Evolutionary conservation across 208 protist species (phyloP).

Genomic region (Leishmania major): DNA sequence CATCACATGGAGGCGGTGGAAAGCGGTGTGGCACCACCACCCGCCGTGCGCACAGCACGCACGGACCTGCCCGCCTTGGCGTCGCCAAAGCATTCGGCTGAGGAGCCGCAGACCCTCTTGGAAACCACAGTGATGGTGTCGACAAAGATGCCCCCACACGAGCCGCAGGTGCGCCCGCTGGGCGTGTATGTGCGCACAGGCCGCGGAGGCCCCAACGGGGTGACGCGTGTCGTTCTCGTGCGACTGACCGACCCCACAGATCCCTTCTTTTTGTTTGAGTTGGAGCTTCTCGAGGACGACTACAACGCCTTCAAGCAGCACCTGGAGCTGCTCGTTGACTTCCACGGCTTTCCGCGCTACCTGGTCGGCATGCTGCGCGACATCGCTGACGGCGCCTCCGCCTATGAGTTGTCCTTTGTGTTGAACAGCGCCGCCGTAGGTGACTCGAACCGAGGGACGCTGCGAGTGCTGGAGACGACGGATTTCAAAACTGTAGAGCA

Average conservation of each 20-base stretch:
- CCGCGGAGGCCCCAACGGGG: slow-evolving; percentile 42
- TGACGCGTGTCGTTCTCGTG: slow-evolving; percentile 51
- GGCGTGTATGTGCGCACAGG: slow-evolving; percentile 35
- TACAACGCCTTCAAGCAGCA: slow-evolving; percentile 80
- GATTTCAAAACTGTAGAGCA: slow-evolving; percentile 85
- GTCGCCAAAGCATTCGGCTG: background rate
- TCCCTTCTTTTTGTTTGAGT: slow-evolving; percentile 85
- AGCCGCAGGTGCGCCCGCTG: slow-evolving; percentile 20
- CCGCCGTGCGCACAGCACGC: background rate
- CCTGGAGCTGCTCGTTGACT: slow-evolving; percentile 84
- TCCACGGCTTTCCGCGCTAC: slow-evolving; percentile 78
- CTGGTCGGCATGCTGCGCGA: slow-evolving; percentile 68
- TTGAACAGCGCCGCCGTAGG: slow-evolving; percentile 18
- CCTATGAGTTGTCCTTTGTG: slow-evolving; percentile 58
- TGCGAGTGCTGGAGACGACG: slow-evolving; percentile 78
- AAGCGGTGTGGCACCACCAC: background rate
- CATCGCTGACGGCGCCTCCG: slow-evolving; percentile 43
- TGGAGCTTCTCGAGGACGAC: slow-evolving; percentile 86
- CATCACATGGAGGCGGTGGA: background rate
- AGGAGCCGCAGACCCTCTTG: slow-evolving; percentile 11
- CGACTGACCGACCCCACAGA: slow-evolving; percentile 80
- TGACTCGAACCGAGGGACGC: slow-evolving; percentile 37
- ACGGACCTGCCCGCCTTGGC: background rate
- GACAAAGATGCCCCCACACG: slow-evolving; percentile 12
- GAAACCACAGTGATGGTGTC: slow-evolving; percentile 23